phyloP scores from a whole-genome alignment of 495 filamentous ascomycete species.

The Aspergillus affinis region DNA sequence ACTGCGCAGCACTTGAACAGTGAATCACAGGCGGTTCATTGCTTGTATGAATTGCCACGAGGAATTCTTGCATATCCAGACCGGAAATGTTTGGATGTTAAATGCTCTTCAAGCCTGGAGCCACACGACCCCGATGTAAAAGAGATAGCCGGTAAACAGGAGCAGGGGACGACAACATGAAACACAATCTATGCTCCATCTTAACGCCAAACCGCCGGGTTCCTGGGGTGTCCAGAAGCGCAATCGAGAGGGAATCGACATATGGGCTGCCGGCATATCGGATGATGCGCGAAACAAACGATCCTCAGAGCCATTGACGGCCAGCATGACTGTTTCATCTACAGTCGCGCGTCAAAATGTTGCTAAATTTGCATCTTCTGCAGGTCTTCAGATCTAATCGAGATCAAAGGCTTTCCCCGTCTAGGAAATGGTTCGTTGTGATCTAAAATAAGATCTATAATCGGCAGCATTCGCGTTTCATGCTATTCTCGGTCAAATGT shows the following conservation, averaged over 20 bases:
- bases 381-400: slow-evolving; percentile 34
- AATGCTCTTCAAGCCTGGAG: slow-evolving; percentile 32
- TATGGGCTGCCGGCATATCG: slow-evolving; percentile 10
- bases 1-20: slow-evolving; percentile 8
- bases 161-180: slow-evolving; percentile 38
- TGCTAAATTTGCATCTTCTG: slow-evolving; percentile 45
- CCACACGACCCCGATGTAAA: slow-evolving; percentile 27
- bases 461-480: slow-evolving; percentile 38
- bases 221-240: slow-evolving; percentile 11
- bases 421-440: slow-evolving; percentile 30
- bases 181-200: slow-evolving; percentile 45
- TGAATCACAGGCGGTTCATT: slow-evolving; percentile 21
- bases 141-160: slow-evolving; percentile 25
- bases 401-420: slow-evolving; percentile 14
- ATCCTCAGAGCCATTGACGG: slow-evolving; percentile 19
- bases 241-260: slow-evolving; percentile 5
- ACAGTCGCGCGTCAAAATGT: slow-evolving; percentile 46
- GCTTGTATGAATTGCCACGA: slow-evolving; percentile 12
- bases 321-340: slow-evolving; percentile 40
- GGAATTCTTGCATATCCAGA: slow-evolving; percentile 17
- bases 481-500: slow-evolving; percentile 27
- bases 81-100: slow-evolving; percentile 42
- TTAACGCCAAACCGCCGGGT: slow-evolving; percentile 27
- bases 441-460: slow-evolving; percentile 34
- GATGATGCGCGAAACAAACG: slow-evolving; percentile 40